These are phyloP conservation scores for Somion occarium DNA, from an alignment of 1,284 basidiomycete species.

Conservation along the genomic window DNA sequence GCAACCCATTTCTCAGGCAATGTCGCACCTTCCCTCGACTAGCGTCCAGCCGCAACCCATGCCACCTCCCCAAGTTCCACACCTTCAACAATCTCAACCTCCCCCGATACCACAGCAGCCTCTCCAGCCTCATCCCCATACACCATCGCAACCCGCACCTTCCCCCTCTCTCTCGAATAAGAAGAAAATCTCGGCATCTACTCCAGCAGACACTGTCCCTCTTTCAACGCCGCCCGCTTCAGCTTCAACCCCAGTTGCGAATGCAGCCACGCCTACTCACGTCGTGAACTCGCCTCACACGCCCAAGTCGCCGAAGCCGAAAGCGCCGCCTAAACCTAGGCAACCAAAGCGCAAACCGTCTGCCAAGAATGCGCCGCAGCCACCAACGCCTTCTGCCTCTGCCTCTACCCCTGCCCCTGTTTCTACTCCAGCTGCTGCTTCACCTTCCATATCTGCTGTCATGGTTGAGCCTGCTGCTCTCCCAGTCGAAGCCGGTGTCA, in stretches of 20 bases:
- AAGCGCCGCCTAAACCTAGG: conserved; percentile 38
- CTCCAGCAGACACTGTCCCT: conserved; percentile 4
- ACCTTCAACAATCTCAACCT: neutral
- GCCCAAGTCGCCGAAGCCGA: conserved; percentile 32
- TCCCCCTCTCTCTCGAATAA: conserved; percentile 9
- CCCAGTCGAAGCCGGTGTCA: conserved; percentile 31
- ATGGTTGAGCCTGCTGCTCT: conserved; percentile 27
- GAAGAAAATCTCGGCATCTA: conserved; percentile 2
- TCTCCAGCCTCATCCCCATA: conserved; percentile 6
- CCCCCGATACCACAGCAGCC: conserved; percentile 4
- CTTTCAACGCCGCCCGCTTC: conserved; percentile 30
- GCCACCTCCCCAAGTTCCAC: neutral
- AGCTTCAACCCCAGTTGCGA: conserved; percentile 50
- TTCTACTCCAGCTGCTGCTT: conserved; percentile 16
- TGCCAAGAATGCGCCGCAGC: conserved; percentile 15
- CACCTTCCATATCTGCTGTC: conserved; percentile 30
- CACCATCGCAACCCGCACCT: conserved; percentile 3
- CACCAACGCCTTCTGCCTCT: conserved; percentile 11
- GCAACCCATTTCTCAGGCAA: neutral
- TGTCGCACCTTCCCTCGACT: neutral
- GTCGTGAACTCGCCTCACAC: conserved; percentile 41
- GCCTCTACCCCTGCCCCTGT: conserved; percentile 27
- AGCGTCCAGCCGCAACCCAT: neutral
- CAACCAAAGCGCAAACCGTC: conserved; percentile 30
- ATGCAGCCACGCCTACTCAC: conserved; percentile 43